These are phyloP conservation scores for Curvularia sp. DNA, from an alignment of 2,329 filamentous ascomycete species.

Conservation along the genomic window DNA sequence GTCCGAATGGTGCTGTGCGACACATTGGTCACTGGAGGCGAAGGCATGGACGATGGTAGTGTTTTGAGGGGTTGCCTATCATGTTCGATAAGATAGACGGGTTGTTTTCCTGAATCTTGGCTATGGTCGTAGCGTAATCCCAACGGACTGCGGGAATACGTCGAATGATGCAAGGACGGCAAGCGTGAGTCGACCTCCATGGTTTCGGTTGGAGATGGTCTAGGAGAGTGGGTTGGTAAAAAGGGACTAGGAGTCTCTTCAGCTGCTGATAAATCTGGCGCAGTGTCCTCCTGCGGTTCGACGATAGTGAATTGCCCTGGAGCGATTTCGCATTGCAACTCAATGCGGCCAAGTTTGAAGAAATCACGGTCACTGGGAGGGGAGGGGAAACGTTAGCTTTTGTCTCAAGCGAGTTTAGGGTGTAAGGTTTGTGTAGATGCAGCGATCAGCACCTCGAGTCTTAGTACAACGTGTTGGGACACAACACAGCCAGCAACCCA, in stretches of 20 bases:
- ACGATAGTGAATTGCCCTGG: conserved; percentile 32
- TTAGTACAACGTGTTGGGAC: not conserved
- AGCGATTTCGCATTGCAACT: conserved; percentile 47
- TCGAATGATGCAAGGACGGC: conserved; percentile 25
- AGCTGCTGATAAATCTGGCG: conserved; percentile 27
- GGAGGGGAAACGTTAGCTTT: conserved; percentile 10
- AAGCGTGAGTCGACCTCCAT: conserved; percentile 45
- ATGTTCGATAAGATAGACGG: conserved; percentile 28
- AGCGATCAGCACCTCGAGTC: not conserved
- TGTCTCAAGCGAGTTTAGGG: not conserved
- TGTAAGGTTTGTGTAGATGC: not conserved
- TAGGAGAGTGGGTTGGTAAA: conserved; percentile 18
- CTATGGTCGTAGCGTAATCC: conserved; percentile 25
- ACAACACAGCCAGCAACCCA: not conserved
- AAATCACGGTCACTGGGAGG: conserved; percentile 45
- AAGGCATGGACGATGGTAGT: conserved; percentile 25
- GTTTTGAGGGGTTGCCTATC: conserved; percentile 27
- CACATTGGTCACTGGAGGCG: conserved; percentile 23
- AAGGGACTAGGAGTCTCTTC: conserved; percentile 29
- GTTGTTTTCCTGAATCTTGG: conserved; percentile 26
- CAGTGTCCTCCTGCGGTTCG: conserved; percentile 36
- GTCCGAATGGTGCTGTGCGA: conserved; percentile 26
- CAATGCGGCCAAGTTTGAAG: conserved; percentile 50
- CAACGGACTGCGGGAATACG: conserved; percentile 24
- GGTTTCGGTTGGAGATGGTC: conserved; percentile 16